Percentiles rank a stretch among this genome's conserved stretches.
These are phyloP conservation scores for Eucalyptus cladocalyx DNA, from an alignment of 345 rosid genomes.

Conservation along the genomic window DNA sequence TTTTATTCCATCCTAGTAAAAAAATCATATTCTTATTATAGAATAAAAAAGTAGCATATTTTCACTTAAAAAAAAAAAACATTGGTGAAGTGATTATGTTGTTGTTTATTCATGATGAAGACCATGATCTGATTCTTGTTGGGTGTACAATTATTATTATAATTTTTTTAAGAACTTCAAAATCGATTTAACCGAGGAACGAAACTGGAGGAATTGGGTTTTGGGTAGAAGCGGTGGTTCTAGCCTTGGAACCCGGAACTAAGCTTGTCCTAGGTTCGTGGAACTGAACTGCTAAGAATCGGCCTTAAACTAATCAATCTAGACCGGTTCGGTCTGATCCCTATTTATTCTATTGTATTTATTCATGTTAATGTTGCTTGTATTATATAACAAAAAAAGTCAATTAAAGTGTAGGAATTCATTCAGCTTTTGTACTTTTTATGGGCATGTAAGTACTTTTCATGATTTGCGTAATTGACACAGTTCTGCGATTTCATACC, in stretches of 20 bases:
- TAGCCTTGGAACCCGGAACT: neutral
- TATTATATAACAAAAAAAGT: too few species aligned
- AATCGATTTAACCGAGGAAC: too few species aligned
- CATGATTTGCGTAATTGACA: neutral
- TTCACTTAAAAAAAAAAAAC: neutral
- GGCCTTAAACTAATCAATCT: neutral
- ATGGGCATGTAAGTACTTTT: neutral
- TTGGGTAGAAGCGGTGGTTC: neutral
- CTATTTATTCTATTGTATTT: too few species aligned
- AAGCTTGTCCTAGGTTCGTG: neutral
- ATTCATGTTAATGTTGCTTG: neutral
- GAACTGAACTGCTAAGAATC: neutral
- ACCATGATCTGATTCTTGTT: neutral
- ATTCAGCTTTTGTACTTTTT: too few species aligned
- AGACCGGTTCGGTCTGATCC: too few species aligned
- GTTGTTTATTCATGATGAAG: neutral
- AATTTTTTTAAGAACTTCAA: too few species aligned
- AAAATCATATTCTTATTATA: neutral
- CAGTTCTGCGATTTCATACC: neutral
- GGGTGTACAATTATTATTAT: too few species aligned
- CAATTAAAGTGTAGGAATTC: neutral
- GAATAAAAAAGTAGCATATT: too few species aligned
- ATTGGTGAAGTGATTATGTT: neutral
- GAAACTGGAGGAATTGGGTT: neutral
- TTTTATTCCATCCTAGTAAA: too few species aligned